Conservation (phyloP, 495 filamentous ascomycete genomes). For the Talaromyces borbonicus region DNA sequence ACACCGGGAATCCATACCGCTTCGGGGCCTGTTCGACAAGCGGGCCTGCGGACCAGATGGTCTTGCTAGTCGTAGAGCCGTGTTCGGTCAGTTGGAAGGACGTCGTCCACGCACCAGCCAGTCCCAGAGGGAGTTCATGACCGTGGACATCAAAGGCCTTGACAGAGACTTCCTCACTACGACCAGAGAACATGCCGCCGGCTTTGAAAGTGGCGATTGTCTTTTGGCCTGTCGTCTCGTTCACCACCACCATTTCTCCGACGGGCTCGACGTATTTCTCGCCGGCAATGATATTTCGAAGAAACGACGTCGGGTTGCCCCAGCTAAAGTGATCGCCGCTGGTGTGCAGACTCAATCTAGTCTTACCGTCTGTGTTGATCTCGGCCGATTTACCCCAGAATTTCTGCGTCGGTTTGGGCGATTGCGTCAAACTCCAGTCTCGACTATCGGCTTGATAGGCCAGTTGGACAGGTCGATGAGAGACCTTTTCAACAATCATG, state of each 20-base stretch:
- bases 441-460: slow-evolving; percentile 85
- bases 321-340: slow-evolving; percentile 74
- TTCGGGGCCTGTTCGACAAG: slow-evolving; percentile 66
- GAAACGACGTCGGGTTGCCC: slow-evolving; percentile 74
- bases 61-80: slow-evolving; percentile 41
- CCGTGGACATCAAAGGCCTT: slow-evolving; percentile 59
- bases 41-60: slow-evolving; percentile 68
- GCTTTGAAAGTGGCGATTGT: slow-evolving; percentile 78
- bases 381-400: slow-evolving; percentile 98
- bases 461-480: slow-evolving; percentile 81
- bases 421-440: slow-evolving; percentile 76
- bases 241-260: slow-evolving; percentile 68
- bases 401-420: slow-evolving; percentile 81
- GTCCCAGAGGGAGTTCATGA: slow-evolving; percentile 45
- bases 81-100: slow-evolving; percentile 53
- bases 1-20: slow-evolving; percentile 78
- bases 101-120: slow-evolving; percentile 78
- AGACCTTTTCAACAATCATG: slow-evolving; percentile 86
- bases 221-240: slow-evolving; percentile 73
- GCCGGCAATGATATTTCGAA: slow-evolving; percentile 93
- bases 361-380: slow-evolving; percentile 80
- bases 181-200: slow-evolving; percentile 92
- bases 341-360: slow-evolving; percentile 60
- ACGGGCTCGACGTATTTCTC: slow-evolving; percentile 98
- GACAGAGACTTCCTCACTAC: slow-evolving; percentile 79